These are phyloP conservation scores for Naematelia aurantialba DNA, from an alignment of 768 basidiomycete species.

Conservation along the genomic window DNA sequence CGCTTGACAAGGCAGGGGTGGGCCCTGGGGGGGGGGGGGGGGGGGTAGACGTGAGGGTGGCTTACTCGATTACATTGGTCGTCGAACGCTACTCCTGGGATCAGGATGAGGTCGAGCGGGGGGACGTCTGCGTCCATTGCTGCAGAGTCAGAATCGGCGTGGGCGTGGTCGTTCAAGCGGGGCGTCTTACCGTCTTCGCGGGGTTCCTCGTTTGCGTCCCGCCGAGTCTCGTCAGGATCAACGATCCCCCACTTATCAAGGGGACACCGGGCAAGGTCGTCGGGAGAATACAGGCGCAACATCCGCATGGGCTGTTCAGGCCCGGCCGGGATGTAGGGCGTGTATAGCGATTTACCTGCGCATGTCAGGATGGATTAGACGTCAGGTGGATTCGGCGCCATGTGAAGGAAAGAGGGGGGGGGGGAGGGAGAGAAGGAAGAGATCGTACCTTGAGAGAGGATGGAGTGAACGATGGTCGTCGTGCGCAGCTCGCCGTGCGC, in stretches of 20 bases:
- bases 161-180: not conserved
- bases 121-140: constrained; percentile 13
- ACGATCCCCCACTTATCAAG: constrained; percentile 45
- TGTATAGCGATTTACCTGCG: constrained; percentile 29
- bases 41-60: not conserved
- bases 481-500: constrained; percentile 37
- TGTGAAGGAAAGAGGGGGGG: not conserved
- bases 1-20: not conserved
- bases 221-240: constrained; percentile 29
- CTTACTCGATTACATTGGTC: constrained; percentile 38
- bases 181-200: constrained; percentile 34
- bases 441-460: constrained; percentile 25
- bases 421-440: not conserved
- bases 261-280: constrained; percentile 30
- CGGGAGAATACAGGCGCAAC: constrained; percentile 34
- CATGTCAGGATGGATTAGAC: not conserved
- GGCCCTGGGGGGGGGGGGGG: not conserved
- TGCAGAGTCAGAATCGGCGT: not conserved
- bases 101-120: constrained; percentile 35
- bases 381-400: not conserved
- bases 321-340: constrained; percentile 31
- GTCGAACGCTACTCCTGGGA: constrained; percentile 46
- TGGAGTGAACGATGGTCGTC: constrained; percentile 26
- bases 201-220: constrained; percentile 13
- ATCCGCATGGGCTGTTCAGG: constrained; percentile 30